phyloP scores from a whole-genome alignment of 2,329 filamentous ascomycete genomes.

The Penicillium olsonii region DNA sequence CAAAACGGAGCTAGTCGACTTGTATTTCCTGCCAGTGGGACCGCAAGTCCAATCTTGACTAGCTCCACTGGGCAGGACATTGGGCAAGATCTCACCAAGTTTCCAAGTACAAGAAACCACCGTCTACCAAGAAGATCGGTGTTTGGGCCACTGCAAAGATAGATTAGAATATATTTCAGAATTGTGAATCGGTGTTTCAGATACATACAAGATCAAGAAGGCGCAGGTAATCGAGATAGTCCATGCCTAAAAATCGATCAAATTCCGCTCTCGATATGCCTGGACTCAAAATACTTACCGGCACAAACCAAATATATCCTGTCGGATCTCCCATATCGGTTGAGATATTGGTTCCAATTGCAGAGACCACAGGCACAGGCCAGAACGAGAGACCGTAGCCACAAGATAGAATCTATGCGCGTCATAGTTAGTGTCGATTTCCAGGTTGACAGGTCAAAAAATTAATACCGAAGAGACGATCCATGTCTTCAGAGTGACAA shows the following conservation, averaged over 20 bases:
- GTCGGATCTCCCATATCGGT: constrained; percentile 30
- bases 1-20: no score
- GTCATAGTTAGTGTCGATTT: not conserved
- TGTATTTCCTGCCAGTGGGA: no score
- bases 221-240: constrained; percentile 46
- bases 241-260: constrained; percentile 20
- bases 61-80: no score
- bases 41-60: no score
- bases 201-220: constrained; percentile 41
- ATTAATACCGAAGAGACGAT: constrained; percentile 24
- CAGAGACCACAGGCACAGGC: constrained; percentile 31
- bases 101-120: constrained; percentile 49
- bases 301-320: constrained; percentile 34
- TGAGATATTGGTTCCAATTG: constrained; percentile 28
- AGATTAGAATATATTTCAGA: not conserved
- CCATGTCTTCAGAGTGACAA: constrained; percentile 30
- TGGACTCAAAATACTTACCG: constrained; percentile 10
- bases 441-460: not conserved
- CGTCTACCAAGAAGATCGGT: constrained; percentile 52
- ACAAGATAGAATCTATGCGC: constrained; percentile 31
- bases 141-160: constrained; percentile 38
- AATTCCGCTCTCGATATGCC: not conserved
- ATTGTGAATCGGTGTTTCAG: not conserved
- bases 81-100: constrained; percentile 27
- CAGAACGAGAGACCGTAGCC: constrained; percentile 39